A percentile compares a stretch with the other conserved stretches of the same genome.
Conservation (phyloP, 23 red algal species). For the Gracilariopsis chorda region DNA sequence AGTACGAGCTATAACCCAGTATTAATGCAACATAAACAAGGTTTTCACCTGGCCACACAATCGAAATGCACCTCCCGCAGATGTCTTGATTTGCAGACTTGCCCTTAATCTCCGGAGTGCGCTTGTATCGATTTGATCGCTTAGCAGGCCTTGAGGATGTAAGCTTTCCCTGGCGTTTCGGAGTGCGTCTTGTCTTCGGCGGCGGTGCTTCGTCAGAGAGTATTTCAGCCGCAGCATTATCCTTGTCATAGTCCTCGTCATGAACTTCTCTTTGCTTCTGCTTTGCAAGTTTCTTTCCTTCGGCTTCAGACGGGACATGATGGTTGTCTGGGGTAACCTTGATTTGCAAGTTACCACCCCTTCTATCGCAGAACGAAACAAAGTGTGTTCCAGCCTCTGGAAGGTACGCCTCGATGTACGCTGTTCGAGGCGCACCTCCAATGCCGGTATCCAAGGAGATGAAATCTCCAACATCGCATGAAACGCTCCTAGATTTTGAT, state of each 20-base stretch:
- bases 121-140: not conserved
- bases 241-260: not conserved
- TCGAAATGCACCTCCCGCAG: constrained; percentile 20
- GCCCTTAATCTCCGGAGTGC: not conserved
- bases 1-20: constrained; percentile 19
- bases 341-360: constrained; percentile 40
- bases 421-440: not conserved
- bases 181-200: not conserved
- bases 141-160: not conserved
- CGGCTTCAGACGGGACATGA: constrained; percentile 4
- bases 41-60: constrained; percentile 30
- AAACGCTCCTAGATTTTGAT: constrained; percentile 2
- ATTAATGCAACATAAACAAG: constrained; percentile 45
- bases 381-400: constrained; percentile 44
- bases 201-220: not conserved
- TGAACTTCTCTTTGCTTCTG: not conserved
- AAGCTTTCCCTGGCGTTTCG: not conserved
- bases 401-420: constrained; percentile 40
- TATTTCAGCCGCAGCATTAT: no score
- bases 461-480: constrained; percentile 46
- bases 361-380: constrained; percentile 37
- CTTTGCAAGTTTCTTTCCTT: constrained; percentile 12
- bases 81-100: constrained; percentile 27
- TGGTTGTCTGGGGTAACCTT: constrained; percentile 40
- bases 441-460: constrained; percentile 27